Evolutionary conservation across 192 early-diverging fungal species (phyloP).

Genomic region (Lunasporangiospora selenospora): DNA sequence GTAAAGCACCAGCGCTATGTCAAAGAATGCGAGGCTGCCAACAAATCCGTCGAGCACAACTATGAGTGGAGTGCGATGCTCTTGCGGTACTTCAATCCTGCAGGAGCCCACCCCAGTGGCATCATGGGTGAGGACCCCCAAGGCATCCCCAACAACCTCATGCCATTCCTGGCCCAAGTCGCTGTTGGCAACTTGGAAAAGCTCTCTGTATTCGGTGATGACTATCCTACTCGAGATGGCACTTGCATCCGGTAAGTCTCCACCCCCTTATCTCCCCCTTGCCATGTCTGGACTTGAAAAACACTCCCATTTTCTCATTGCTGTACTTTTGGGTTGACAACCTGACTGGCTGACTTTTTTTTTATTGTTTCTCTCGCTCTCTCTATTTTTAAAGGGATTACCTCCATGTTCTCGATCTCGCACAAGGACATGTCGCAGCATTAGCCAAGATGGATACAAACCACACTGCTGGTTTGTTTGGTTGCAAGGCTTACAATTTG

Average conservation of each 20-base stretch:
- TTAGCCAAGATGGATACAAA: slow-evolving; percentile 74
- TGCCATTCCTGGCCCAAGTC: slow-evolving; percentile 90
- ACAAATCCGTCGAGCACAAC: slow-evolving; percentile 22
- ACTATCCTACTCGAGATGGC: slow-evolving; percentile 93
- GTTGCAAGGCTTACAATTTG: slow-evolving; percentile 84
- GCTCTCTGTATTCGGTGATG: slow-evolving; percentile 89
- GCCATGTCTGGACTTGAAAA: too few relatives aligned
- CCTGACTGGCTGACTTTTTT: too few relatives aligned
- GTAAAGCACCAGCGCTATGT: slow-evolving; percentile 29
- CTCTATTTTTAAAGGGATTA: slow-evolving; percentile 73
- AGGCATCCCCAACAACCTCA: slow-evolving; percentile 87
- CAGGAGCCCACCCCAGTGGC: slow-evolving; percentile 89
- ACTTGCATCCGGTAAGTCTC: slow-evolving; percentile 57
- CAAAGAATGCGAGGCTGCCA: slow-evolving; percentile 5
- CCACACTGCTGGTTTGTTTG: slow-evolving; percentile 42
- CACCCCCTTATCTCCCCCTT: background rate
- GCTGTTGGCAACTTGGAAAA: slow-evolving; percentile 82
- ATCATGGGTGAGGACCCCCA: slow-evolving; percentile 93
- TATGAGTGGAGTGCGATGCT: slow-evolving; percentile 69
- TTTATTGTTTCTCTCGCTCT: background rate
- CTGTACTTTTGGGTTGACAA: too few relatives aligned
- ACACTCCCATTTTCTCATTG: too few relatives aligned
- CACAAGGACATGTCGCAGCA: slow-evolving; percentile 87
- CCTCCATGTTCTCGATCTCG: slow-evolving; percentile 94
- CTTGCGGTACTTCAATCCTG: slow-evolving; percentile 92